These are phyloP conservation scores for Penicillium sp. DNA, from an alignment of 2,329 filamentous ascomycete species.

Conservation along the genomic window DNA sequence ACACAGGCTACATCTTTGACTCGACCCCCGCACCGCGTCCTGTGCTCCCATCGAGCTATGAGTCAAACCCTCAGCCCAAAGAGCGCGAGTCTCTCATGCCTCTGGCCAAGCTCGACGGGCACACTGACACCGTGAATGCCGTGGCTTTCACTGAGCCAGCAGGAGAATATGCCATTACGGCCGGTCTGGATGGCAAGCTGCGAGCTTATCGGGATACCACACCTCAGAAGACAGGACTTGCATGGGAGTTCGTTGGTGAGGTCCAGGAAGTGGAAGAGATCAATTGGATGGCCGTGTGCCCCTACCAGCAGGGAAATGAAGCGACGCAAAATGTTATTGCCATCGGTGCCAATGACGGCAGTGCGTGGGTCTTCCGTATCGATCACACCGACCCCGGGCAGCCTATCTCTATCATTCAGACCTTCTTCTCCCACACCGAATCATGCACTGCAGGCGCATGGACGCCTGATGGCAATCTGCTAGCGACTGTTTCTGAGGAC, in stretches of 20 bases:
- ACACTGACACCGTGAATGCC: slow-evolving; percentile 86
- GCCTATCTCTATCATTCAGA: slow-evolving; percentile 78
- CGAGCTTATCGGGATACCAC: slow-evolving; percentile 62
- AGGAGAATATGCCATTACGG: slow-evolving; percentile 82
- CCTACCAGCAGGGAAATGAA: slow-evolving; percentile 51
- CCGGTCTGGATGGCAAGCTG: slow-evolving; percentile 80
- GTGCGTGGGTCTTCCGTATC: slow-evolving; percentile 93
- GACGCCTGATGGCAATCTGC: slow-evolving; percentile 80
- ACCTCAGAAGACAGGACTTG: slow-evolving; percentile 47
- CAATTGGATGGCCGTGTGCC: slow-evolving; percentile 82
- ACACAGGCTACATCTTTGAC: slow-evolving; percentile 84
- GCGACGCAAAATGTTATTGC: slow-evolving; percentile 77
- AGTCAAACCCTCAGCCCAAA: slow-evolving; percentile 61
- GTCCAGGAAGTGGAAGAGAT: slow-evolving; percentile 90
- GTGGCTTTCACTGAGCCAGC: slow-evolving; percentile 77
- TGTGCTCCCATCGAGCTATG: slow-evolving; percentile 73
- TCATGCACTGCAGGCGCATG: slow-evolving; percentile 86
- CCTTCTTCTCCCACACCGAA: slow-evolving; percentile 85
- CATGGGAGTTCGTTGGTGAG: slow-evolving; percentile 69
- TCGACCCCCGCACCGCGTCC: slow-evolving; percentile 61
- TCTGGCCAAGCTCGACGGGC: slow-evolving; percentile 77
- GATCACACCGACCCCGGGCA: slow-evolving; percentile 60
- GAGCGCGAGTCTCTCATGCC: slow-evolving; percentile 61
- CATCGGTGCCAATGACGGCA: slow-evolving; percentile 83
- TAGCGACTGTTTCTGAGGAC: slow-evolving; percentile 88